These are phyloP conservation scores for Castanopsis chinensis DNA, from an alignment of 306 rosid species.

Conservation along the genomic window DNA sequence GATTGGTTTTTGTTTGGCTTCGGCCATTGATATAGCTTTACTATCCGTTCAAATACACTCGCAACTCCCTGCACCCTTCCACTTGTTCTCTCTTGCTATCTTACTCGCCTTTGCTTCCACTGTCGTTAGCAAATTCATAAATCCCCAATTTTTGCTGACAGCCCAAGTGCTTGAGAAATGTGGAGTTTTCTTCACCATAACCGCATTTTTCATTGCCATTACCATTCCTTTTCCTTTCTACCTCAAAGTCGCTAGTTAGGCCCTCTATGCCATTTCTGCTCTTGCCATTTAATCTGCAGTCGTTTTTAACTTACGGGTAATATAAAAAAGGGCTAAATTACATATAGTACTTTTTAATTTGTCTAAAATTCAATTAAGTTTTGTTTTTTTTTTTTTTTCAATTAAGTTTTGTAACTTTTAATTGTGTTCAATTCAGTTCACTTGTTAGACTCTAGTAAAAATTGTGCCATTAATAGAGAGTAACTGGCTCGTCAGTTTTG, in stretches of 20 bases:
- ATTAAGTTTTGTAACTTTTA: too few species aligned
- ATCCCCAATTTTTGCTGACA: background rate
- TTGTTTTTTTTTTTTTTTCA: too few species aligned
- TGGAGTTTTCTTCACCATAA: background rate
- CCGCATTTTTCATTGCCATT: background rate
- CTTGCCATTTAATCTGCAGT: rapidly evolving
- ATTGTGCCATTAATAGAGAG: too few species aligned
- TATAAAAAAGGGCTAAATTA: too few species aligned
- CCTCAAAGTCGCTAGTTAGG: background rate
- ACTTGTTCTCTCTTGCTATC: too few species aligned
- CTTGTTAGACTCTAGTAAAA: rapidly evolving
- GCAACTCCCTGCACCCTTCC: background rate
- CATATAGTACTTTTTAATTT: too few species aligned
- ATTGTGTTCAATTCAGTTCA: too few species aligned
- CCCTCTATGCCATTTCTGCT: background rate
- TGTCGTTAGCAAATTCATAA: background rate
- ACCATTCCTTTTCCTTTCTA: background rate
- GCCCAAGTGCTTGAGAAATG: background rate
- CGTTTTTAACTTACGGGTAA: background rate
- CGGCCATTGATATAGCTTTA: background rate
- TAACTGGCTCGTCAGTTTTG: too few species aligned
- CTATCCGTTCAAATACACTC: background rate
- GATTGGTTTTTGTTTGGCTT: background rate
- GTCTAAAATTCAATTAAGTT: too few species aligned
- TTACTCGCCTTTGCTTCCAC: too few species aligned